Conservation (phyloP, 106 monocot genomes). For the Narthecium ossifragum region DNA sequence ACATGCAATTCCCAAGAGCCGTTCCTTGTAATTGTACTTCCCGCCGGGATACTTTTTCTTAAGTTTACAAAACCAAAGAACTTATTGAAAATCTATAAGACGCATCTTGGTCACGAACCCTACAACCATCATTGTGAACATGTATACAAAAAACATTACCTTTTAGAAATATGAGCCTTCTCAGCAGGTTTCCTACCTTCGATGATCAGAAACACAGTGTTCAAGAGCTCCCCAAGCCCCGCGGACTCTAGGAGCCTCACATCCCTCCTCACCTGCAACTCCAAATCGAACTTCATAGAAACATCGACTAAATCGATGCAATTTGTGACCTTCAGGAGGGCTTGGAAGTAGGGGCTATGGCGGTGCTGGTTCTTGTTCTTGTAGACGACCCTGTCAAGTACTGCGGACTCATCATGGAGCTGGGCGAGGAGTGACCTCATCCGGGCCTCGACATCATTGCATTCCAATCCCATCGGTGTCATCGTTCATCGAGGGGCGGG, state of each 20-base stretch:
- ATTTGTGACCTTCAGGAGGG: slow-evolving; percentile 59
- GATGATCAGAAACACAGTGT: slow-evolving; percentile 41
- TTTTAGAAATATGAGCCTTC: slow-evolving; percentile 10
- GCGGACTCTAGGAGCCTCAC: slow-evolving; percentile 45
- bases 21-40: slow-evolving; percentile 37
- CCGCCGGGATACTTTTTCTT: slow-evolving; percentile 22
- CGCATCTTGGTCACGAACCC: no score
- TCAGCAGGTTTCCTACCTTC: slow-evolving; percentile 34
- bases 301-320: background rate
- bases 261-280: slow-evolving; percentile 59
- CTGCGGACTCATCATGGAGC: slow-evolving; percentile 34
- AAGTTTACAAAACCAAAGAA: slow-evolving; percentile 19
- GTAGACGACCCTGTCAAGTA: slow-evolving; percentile 53
- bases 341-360: slow-evolving; percentile 45
- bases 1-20: slow-evolving; percentile 61
- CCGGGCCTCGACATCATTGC: no score
- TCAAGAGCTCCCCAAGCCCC: slow-evolving; percentile 39
- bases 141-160: slow-evolving; percentile 23
- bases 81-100: background rate
- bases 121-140: background rate
- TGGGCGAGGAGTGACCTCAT: slow-evolving; percentile 21
- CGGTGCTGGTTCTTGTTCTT: slow-evolving; percentile 68
- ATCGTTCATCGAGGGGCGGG: no score
- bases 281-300: no score
- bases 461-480: no score